These are phyloP conservation scores for Termitomyces sp. DNA, from an alignment of 768 basidiomycete species.

Conservation along the genomic window DNA sequence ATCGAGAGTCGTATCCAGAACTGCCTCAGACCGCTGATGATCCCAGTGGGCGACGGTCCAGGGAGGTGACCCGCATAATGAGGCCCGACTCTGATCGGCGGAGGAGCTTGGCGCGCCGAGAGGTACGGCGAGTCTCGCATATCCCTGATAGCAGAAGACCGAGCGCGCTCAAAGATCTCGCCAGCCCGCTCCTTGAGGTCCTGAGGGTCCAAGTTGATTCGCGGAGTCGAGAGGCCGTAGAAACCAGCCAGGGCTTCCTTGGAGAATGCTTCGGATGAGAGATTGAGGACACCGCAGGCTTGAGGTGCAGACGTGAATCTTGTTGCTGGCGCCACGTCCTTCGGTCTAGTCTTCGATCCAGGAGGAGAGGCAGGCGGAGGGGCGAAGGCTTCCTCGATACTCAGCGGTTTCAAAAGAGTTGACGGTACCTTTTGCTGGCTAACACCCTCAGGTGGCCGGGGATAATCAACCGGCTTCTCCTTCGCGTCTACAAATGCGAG, in stretches of 20 bases:
- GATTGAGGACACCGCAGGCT: not conserved
- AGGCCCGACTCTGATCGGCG: not conserved
- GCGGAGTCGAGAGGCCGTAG: not conserved
- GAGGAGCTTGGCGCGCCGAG: not conserved
- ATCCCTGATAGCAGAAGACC: not conserved
- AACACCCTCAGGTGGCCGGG: not conserved
- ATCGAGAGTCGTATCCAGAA: not conserved
- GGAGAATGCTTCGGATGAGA: not conserved
- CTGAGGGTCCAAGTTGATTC: not conserved
- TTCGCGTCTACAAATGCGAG: not conserved
- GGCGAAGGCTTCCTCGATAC: not conserved
- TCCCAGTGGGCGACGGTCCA: not conserved
- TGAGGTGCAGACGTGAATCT: not conserved
- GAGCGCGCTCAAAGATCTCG: not conserved
- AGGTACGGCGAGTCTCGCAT: not conserved
- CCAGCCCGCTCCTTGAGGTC: not conserved
- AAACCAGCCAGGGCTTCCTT: not conserved
- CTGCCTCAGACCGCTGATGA: not conserved
- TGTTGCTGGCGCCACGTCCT: not conserved
- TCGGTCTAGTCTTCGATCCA: not conserved
- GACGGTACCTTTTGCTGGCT: too few species aligned
- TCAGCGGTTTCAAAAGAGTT: not conserved
- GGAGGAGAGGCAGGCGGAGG: not conserved
- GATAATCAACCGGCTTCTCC: not conserved
- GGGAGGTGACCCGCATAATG: slow-evolving; percentile 5